Evolutionary conservation across 257 asterid species (phyloP), one percentile per base, ranked within the genome.

Genomic region (Gentiana straminea): DNA sequence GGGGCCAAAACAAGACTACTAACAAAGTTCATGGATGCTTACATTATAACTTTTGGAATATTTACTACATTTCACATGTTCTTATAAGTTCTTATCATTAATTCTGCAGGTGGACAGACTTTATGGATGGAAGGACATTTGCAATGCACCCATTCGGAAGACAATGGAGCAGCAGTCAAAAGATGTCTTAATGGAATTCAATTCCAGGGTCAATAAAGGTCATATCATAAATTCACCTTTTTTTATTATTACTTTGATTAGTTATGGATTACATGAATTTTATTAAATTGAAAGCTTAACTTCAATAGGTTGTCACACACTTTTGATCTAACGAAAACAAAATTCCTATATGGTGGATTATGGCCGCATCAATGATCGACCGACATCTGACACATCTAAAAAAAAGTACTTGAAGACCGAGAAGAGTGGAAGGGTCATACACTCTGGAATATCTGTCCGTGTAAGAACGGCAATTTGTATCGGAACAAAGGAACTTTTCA

Each of bases 391-490:
- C 24, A 24, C 24, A 24, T 24, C 24, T 24, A 24, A 24, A 24
- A 24, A 24, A 24, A 24, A 24, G 24, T 24, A 24, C 24, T 24
- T 24, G 24, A 24, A 24, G 24, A 24, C 24, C 24, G 24, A 15
- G 54, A 24, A 24, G 61, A 65, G 57, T 74, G 54, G 55, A 52
- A 67, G 69, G 73, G 71, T 34, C 96, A 49, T 83, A 90, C 97
- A 90, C 78, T 90, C 97, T 4, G 97, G 94, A 68, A 90, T 94
- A 70, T 90, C 97, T 5, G 95, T 86, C 74, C 97, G 75, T 60
- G 97, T 90, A 56, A 96, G 97, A 49, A 90, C 97, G 49, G 94
- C 97, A 68, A 90, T 86, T 80, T 90, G 97, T 55, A 90, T 81
- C 52, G 86, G 68, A 62, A 90, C 96, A 45, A 90, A 90, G 60